Evolutionary conservation across 805 yeast species (phyloP).

Genomic region (Hanseniaspora hatyaiensis): DNA sequence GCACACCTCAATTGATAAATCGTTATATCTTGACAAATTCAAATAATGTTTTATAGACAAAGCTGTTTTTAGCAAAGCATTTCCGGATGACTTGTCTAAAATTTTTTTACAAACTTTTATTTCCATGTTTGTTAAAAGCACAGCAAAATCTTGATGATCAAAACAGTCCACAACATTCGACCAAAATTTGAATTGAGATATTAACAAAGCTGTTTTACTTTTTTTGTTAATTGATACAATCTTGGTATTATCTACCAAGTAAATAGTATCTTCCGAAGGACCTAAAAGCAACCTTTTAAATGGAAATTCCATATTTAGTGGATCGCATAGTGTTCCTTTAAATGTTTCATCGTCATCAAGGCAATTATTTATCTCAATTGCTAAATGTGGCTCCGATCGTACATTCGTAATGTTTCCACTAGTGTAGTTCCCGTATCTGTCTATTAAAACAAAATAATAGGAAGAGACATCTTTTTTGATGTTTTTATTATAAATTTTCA

Average conservation of each 20-base stretch:
- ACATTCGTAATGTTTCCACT: slow-evolving; percentile 1
- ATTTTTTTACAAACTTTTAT: slow-evolving; percentile 5
- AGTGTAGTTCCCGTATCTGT: slow-evolving; percentile 15
- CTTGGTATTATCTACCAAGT: slow-evolving; percentile 7
- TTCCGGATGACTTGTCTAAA: background rate
- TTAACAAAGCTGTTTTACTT: background rate
- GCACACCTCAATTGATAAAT: background rate
- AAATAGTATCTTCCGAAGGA: background rate
- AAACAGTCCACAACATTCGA: slow-evolving; percentile 5
- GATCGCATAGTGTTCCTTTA: slow-evolving; percentile 9
- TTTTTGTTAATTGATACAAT: slow-evolving; percentile 8
- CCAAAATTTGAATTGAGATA: slow-evolving; percentile 13
- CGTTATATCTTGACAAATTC: slow-evolving; percentile 1
- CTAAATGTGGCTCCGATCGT: background rate
- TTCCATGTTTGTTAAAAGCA: slow-evolving; percentile 6
- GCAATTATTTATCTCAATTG: background rate
- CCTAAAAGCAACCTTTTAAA: background rate
- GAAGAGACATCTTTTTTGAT: background rate
- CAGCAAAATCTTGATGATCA: background rate
- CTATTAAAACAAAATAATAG: slow-evolving; percentile 4
- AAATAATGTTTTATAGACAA: slow-evolving; percentile 8
- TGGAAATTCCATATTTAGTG: slow-evolving; percentile 10
- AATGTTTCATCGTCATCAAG: background rate
- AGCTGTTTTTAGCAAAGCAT: background rate
- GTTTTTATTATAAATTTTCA: background rate